Evolutionary conservation across 768 basidiomycete species (phyloP).

Genomic region (Hysterangium stoloniferum): DNA sequence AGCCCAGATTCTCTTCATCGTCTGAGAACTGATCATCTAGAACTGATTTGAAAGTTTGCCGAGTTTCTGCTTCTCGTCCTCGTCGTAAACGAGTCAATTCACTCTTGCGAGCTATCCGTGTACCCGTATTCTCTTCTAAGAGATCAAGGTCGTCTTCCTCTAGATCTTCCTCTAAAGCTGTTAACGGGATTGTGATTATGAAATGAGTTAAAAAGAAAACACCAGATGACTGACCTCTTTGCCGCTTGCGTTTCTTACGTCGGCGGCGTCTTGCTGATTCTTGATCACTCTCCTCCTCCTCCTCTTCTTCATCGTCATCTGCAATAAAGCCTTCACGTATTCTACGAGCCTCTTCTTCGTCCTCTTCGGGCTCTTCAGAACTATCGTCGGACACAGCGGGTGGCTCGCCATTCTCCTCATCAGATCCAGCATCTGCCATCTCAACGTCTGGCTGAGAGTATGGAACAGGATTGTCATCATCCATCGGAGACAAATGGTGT

Average conservation of each 20-base stretch:
- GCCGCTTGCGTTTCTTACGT: constrained; percentile 60
- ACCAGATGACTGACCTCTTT: constrained; percentile 37
- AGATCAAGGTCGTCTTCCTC: constrained; percentile 88
- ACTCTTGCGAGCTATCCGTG: constrained; percentile 52
- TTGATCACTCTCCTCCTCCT: constrained; percentile 61
- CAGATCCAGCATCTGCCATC: constrained; percentile 48
- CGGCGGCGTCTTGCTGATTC: constrained; percentile 43
- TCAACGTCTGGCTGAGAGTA: constrained; percentile 20
- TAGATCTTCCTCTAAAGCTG: constrained; percentile 30
- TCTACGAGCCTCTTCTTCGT: constrained; percentile 75
- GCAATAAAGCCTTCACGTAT: constrained; percentile 90
- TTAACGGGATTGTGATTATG: background rate
- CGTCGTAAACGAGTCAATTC: constrained; percentile 71
- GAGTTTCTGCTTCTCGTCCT: constrained; percentile 53
- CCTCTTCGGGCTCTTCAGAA: constrained; percentile 86
- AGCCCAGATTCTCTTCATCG: constrained; percentile 51
- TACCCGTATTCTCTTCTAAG: constrained; percentile 78
- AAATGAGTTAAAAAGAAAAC: background rate
- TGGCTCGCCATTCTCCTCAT: constrained; percentile 46
- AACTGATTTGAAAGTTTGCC: constrained; percentile 53
- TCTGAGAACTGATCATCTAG: constrained; percentile 65
- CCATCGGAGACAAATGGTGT: background rate
- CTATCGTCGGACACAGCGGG: constrained; percentile 65
- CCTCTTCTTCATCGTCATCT: constrained; percentile 81
- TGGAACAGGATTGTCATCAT: background rate